Base-by-base conservation (phyloP, 768 basidiomycete genomes). In the Pleurotus sapidus region DNA sequence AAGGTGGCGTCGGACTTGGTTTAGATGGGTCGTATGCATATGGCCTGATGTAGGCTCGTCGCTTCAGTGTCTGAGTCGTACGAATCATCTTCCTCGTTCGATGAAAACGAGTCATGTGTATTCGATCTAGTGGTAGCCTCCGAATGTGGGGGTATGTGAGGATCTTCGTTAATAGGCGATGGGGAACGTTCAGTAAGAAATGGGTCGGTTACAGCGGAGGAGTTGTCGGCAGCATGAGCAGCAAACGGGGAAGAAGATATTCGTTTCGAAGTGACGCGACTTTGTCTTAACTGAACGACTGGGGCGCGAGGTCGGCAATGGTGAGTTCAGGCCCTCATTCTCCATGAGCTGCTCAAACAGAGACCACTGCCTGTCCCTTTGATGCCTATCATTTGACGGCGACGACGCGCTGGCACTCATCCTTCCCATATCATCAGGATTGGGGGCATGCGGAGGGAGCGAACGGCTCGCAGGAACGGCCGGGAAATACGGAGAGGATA, bases 331-430 rank as follows among this genome's bases (percentile, higher is more conserved):
- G 1, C 79, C 80, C 47, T 83, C 85, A 62, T 84, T 84, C 64
- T 88, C 83, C 85, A 89, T 88, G 40, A 88, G 67, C 65, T 89
- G 86, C 6, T 79, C 83, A 61, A 90, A 90, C 4, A 89, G 70
- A 0, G 86, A 73, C 89, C 89, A 90, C 72, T 79, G 73, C 23
- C 51, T 54, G 15, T 25, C 38, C 37, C 38, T 23, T 12, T 11
- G 37, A 12, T 38, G n/a, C 11, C 49, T 12, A 15, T 25, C 23
- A n/a, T 68, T 68, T 5, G 72, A 66, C 12, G 66, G 64, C 51
- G 25, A 15, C 54, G 57, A 20, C 59, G 58, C 8, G 20, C 23
- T 1, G 58, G 61, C 4, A 60, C 58, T 38, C 63, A 46, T 60
- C 54, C n/a, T 40, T 42, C 54, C 39, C 39, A 49, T 40, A 56